Percentiles rank a stretch among this genome's conserved stretches.
Evolutionary conservation across 257 asterid species (phyloP).

Genomic region (Agastache rugosa): DNA sequence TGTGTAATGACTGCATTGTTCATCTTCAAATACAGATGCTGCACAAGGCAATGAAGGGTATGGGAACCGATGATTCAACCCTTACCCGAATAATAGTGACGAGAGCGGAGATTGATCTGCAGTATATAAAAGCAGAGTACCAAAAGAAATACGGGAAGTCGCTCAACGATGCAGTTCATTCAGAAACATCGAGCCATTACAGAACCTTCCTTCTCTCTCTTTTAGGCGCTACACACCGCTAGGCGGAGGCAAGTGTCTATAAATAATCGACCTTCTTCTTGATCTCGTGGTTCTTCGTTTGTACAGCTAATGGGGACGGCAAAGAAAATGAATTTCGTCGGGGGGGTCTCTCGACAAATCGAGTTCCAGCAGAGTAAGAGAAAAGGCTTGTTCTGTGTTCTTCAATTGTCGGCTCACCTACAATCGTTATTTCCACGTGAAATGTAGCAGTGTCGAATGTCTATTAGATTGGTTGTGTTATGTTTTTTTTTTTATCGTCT

Average conservation of each 20-base stretch:
- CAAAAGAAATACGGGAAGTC: constrained; percentile 71
- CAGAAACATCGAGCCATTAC: constrained; percentile 79
- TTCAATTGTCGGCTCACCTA: background rate
- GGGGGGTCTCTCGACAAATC: background rate
- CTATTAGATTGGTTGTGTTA: background rate
- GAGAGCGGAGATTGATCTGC: constrained; percentile 90
- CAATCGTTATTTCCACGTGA: background rate
- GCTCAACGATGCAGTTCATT: constrained; percentile 64
- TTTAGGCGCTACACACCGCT: constrained; percentile 61
- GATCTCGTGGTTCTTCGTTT: background rate
- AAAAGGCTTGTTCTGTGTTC: background rate
- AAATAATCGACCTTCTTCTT: background rate
- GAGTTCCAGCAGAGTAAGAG: constrained; percentile 5
- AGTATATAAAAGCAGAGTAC: constrained; percentile 82
- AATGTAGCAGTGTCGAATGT: background rate
- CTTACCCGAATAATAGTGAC: constrained; percentile 77
- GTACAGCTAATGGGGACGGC: background rate
- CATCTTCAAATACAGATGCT: constrained; percentile 49
- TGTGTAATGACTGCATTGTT: constrained; percentile 24
- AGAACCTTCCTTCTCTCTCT: constrained; percentile 76
- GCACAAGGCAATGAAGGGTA: constrained; percentile 88
- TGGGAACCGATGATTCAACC: constrained; percentile 82
- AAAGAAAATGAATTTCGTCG: background rate
- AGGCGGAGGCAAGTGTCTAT: constrained; percentile 17
- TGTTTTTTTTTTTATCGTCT: background rate